Evolutionary conservation across 768 basidiomycete species (phyloP), one percentile per base, ranked within the genome.

Genomic region (Lactarius sanguifluus): DNA sequence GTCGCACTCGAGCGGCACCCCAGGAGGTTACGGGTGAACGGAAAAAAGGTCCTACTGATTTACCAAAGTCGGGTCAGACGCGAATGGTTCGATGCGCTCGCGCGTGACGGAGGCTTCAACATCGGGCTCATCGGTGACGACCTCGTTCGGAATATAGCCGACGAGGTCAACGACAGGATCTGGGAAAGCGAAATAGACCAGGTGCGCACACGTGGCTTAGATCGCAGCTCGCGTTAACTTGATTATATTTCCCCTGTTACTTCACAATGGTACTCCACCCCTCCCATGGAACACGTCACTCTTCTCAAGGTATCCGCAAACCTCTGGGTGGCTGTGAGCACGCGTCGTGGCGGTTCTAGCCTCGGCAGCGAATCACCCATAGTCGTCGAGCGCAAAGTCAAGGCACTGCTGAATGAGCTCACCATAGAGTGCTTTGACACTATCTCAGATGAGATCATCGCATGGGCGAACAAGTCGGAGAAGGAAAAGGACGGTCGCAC

Each of bases 401-500:
- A 91, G 77, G 81, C 81, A 60, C 79, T 97, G 64, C 88, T 98
- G 72, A 96, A 98, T 84, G 96, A 94, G 80, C 85, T 98, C 41
- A 96, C 96, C 15, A 91, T 94, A 86, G 94, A 97, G 81, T 91
- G 90, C 71, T 98, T 98, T 82, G 92, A 95, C 71, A 88, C 92
- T 9, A 97, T 98, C 73, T 95, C 95, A 2, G 87, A 92, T 74
- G 93, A 98, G 77, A 96, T 98, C 75, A 89, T 98, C 69, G 77
- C 83, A 12, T 98, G 94, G 93, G 96, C 94, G 36, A 96, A 98
- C 83, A 92, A 86, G 80, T 92, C 90, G 5, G 88, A 90, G 80
- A 85, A 89, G 73, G 94, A 98, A 82, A 91, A 87, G 75, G 94
- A 98, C 73, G 94, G 95, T 3, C 86, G 90, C 70, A 96, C 94